Conservation (phyloP, 257 asterid genomes). For the Nicotiana sylvestris region DNA sequence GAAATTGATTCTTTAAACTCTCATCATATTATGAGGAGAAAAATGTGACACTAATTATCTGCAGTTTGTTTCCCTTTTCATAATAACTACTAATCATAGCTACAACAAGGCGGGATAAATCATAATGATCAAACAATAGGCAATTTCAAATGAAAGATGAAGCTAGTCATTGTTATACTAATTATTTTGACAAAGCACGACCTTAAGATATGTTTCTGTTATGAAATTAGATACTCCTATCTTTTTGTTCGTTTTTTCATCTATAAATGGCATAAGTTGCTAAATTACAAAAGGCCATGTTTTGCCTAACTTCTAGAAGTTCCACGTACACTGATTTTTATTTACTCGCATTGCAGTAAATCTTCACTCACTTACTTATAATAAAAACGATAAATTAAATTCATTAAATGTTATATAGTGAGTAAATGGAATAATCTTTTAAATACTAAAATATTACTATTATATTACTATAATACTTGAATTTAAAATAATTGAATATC, state of each 20-base stretch:
- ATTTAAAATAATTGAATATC: no score
- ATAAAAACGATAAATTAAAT: no score
- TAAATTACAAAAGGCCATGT: not conserved
- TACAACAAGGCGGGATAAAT: conserved; percentile 19
- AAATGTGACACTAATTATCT: not conserved
- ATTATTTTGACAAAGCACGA: conserved; percentile 31
- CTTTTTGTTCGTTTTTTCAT: conserved; percentile 5
- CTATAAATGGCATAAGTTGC: not conserved
- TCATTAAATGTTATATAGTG: no score
- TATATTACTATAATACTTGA: no score
- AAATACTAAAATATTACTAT: no score
- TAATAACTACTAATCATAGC: conserved; percentile 13
- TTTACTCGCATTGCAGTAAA: no score
- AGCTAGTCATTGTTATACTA: conserved; percentile 11
- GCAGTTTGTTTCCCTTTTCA: not conserved
- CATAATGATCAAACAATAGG: conserved; percentile 24
- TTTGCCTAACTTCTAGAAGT: not conserved
- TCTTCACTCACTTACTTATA: no score
- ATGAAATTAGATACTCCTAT: not conserved
- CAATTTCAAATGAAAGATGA: conserved; percentile 38
- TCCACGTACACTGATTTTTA: not conserved
- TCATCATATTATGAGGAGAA: not conserved
- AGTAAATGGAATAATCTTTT: no score
- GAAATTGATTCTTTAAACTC: not conserved
- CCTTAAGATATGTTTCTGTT: conserved; percentile 21